These are phyloP conservation scores for Pythium angustatum DNA, from an alignment of 352 stramenopile species.

Conservation along the genomic window DNA sequence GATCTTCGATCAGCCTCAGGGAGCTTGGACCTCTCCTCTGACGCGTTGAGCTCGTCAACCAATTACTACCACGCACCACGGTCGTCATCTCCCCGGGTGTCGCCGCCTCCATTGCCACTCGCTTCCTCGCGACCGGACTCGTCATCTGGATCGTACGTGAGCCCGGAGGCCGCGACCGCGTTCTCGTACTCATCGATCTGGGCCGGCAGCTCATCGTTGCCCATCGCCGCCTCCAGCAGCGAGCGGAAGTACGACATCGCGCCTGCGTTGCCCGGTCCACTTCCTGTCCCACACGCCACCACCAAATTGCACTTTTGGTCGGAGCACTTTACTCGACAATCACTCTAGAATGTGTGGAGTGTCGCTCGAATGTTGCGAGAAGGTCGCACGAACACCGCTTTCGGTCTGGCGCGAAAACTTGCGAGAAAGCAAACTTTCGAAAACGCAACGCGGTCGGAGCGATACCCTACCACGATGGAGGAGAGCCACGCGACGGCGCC, in stretches of 20 bases:
- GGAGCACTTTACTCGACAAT: slow-evolving; percentile 12
- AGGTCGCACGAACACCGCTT: slow-evolving; percentile 25
- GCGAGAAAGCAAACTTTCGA: slow-evolving; percentile 9
- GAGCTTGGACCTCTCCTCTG: too few species aligned
- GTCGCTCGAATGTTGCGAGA: slow-evolving; percentile 35
- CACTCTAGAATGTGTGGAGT: background rate
- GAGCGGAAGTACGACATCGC: slow-evolving; percentile 82
- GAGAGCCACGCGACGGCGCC: slow-evolving; percentile 4
- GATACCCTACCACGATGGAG: slow-evolving; percentile 31
- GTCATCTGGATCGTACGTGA: slow-evolving; percentile 32
- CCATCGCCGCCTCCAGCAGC: slow-evolving; percentile 82
- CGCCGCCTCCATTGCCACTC: slow-evolving; percentile 24
- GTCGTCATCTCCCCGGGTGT: background rate
- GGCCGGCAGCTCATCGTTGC: slow-evolving; percentile 50
- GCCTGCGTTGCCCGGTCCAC: background rate
- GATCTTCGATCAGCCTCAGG: background rate
- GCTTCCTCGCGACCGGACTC: slow-evolving; percentile 24
- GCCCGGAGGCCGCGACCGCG: slow-evolving; percentile 27
- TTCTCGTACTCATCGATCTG: slow-evolving; percentile 54
- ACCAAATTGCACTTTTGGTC: slow-evolving; percentile 17
- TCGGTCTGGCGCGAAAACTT: slow-evolving; percentile 12
- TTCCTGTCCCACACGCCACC: background rate
- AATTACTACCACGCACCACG: background rate
- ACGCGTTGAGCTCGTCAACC: too few species aligned
- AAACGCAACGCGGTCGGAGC: slow-evolving; percentile 13